Conservation (phyloP, 2,329 filamentous ascomycete genomes). For the Colletotrichum paranaense region DNA sequence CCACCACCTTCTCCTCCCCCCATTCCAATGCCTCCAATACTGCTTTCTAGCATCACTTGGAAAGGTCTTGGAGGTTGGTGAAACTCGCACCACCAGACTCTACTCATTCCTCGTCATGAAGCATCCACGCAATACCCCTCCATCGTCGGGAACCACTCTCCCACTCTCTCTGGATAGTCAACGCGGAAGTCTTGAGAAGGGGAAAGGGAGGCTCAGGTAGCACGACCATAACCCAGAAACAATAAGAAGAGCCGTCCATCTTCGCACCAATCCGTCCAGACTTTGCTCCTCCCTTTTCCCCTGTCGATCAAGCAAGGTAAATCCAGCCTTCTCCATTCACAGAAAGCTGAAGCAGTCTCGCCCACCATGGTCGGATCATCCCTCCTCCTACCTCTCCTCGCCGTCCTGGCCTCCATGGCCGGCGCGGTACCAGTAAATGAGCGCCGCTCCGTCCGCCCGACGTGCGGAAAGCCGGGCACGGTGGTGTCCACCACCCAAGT, state of each 20-base stretch:
- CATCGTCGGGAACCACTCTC: background rate
- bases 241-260: slow-evolving; percentile 2
- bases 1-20: background rate
- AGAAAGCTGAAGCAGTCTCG: background rate
- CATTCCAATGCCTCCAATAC: background rate
- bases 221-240: background rate
- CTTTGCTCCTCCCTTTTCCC: background rate
- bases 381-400: slow-evolving; percentile 18
- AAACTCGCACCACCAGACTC: background rate
- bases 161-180: background rate
- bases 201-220: background rate
- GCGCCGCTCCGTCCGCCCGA: background rate
- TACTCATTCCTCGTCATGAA: slow-evolving; percentile 16
- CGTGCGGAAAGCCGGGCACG: background rate
- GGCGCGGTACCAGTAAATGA: slow-evolving; percentile 14
- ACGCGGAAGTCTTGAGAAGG: too few relatives aligned
- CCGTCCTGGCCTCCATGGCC: slow-evolving; percentile 10
- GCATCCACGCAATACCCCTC: background rate
- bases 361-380: slow-evolving; percentile 16
- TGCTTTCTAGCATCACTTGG: background rate
- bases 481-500: background rate
- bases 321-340: slow-evolving; percentile 1
- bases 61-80: slow-evolving; percentile 12
- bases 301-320: background rate
- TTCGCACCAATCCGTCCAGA: background rate